phyloP scores from a whole-genome alignment of 2,329 filamentous ascomycete species.

The Knufia petricola region DNA sequence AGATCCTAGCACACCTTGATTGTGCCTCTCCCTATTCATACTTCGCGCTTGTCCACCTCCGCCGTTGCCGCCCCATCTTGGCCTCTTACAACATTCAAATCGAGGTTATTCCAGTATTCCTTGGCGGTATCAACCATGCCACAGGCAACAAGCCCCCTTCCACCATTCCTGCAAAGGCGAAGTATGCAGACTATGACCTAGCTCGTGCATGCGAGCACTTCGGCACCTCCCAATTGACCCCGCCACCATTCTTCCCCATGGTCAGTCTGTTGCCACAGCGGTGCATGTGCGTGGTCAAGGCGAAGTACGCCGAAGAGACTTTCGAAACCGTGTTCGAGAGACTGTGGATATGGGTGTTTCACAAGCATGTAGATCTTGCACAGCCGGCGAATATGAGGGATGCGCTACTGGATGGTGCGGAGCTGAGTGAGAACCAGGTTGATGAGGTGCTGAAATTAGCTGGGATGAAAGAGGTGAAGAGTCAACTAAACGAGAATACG shows the following conservation, averaged over 20 bases:
- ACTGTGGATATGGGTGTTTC: constrained; percentile 55
- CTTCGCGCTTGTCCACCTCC: constrained; percentile 43
- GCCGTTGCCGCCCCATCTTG: neutral
- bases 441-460: constrained; percentile 46
- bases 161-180: constrained; percentile 56
- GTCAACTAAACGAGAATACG: constrained; percentile 49
- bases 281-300: constrained; percentile 57
- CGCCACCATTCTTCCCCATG: constrained; percentile 33
- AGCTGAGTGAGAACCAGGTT: constrained; percentile 46
- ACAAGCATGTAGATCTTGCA: constrained; percentile 49
- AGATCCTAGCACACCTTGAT: constrained; percentile 7
- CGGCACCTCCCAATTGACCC: constrained; percentile 32
- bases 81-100: constrained; percentile 39
- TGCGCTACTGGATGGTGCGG: constrained; percentile 28
- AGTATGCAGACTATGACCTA: constrained; percentile 45
- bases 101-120: constrained; percentile 53
- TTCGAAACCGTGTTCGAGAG: constrained; percentile 48
- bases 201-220: constrained; percentile 45
- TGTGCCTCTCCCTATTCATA: constrained; percentile 51
- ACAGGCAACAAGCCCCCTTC: constrained; percentile 67
- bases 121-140: constrained; percentile 55
- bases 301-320: constrained; percentile 38
- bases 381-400: constrained; percentile 45
- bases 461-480: constrained; percentile 41
- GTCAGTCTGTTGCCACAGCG: constrained; percentile 50